Percentiles rank a stretch among this genome's conserved stretches.
Evolutionary conservation across 352 stramenopile genomes (phyloP).

Genomic region (Pythium plurisporium): DNA sequence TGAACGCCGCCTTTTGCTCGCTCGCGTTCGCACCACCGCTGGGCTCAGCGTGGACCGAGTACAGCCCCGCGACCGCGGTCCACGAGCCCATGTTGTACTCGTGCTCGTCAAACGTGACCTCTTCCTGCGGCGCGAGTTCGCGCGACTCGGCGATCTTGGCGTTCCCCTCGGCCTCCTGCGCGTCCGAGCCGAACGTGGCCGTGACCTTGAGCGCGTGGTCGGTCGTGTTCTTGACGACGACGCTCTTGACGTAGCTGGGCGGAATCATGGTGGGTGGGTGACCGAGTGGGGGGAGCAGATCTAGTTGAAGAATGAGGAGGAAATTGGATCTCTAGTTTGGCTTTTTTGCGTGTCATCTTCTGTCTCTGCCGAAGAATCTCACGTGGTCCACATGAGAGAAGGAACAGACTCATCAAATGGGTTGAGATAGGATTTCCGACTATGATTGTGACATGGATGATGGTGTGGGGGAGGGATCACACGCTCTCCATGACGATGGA

Average conservation of each 20-base stretch:
- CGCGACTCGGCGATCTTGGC: slow-evolving; percentile 56
- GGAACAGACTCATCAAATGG: not conserved
- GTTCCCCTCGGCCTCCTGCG: slow-evolving; percentile 60
- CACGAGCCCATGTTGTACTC: slow-evolving; percentile 80
- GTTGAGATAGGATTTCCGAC: not conserved
- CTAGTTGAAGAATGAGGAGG: slow-evolving; percentile 16
- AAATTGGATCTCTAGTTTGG: not conserved
- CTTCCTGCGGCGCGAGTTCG: slow-evolving; percentile 37
- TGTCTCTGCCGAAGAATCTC: too few relatives aligned
- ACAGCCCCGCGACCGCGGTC: slow-evolving; percentile 57
- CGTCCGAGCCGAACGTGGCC: slow-evolving; percentile 64
- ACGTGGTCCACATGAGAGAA: slow-evolving; percentile 23
- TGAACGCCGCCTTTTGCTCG: slow-evolving; percentile 41
- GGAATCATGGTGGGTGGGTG: slow-evolving; percentile 33
- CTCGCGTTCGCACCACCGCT: slow-evolving; percentile 10
- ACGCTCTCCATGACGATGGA: slow-evolving; percentile 78
- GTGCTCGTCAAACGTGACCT: slow-evolving; percentile 45
- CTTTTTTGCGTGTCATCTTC: not conserved
- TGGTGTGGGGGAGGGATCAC: slow-evolving; percentile 20
- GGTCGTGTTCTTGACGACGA: slow-evolving; percentile 68
- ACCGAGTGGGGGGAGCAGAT: not conserved
- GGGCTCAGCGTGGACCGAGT: slow-evolving; percentile 52
- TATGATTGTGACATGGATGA: slow-evolving; percentile 8
- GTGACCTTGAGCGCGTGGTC: slow-evolving; percentile 51
- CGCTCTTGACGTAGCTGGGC: slow-evolving; percentile 69